Percentiles rank a stretch among this genome's conserved stretches.
Evolutionary conservation across 805 yeast genomes (phyloP).

Genomic region (Wickerhamiella spandovensis): DNA sequence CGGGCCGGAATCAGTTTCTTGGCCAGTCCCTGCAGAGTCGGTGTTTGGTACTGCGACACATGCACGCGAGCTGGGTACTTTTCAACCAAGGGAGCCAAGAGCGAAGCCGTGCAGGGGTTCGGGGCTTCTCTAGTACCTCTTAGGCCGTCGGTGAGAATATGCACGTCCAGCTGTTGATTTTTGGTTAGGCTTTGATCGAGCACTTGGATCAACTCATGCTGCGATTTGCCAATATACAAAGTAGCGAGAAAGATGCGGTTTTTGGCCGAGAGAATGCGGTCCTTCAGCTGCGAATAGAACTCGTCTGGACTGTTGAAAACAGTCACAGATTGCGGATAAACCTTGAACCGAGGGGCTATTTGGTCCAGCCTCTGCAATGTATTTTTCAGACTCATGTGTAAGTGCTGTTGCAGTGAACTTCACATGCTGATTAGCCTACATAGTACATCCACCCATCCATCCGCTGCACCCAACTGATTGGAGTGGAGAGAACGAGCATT

Average conservation of each 20-base stretch:
- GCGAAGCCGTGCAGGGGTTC: slow-evolving; percentile 55
- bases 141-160: slow-evolving; percentile 71
- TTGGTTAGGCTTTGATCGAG: slow-evolving; percentile 43
- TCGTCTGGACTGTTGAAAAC: slow-evolving; percentile 36
- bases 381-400: not conserved
- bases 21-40: slow-evolving; percentile 58
- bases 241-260: slow-evolving; percentile 67
- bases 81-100: slow-evolving; percentile 52
- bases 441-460: no score
- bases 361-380: slow-evolving; percentile 7
- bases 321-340: slow-evolving; percentile 11
- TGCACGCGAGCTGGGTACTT: slow-evolving; percentile 55
- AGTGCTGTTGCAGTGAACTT: not conserved
- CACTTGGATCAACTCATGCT: slow-evolving; percentile 57
- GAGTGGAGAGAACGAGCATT: no score
- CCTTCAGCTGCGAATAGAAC: slow-evolving; percentile 53
- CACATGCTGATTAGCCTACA: no score
- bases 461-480: no score
- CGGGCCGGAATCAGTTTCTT: slow-evolving; percentile 62
- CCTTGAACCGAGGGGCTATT: slow-evolving; percentile 16
- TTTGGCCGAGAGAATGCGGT: slow-evolving; percentile 49
- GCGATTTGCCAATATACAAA: slow-evolving; percentile 72
- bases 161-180: slow-evolving; percentile 53
- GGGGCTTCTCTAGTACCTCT: slow-evolving; percentile 94
- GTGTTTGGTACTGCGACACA: slow-evolving; percentile 79